phyloP scores from a whole-genome alignment of 306 rosid genomes.

The Abrus precatorius region DNA sequence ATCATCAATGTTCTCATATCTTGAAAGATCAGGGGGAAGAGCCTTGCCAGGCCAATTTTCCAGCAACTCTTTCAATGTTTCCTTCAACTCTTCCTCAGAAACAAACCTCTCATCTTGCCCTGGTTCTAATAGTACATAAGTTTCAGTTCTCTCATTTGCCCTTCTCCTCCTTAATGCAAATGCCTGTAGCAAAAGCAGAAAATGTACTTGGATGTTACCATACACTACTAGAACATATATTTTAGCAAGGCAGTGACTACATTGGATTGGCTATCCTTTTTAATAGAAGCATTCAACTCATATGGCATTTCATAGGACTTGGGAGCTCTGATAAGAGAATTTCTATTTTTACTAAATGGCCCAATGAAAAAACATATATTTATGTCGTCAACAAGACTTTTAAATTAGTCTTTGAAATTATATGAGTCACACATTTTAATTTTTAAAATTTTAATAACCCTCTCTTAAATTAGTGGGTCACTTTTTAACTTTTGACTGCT shows the following conservation, averaged over 20 bases:
- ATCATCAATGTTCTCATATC: constrained; percentile 75
- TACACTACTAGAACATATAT: background rate
- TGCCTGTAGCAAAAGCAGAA: constrained; percentile 51
- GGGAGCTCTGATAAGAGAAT: background rate
- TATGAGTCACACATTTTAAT: too few relatives aligned
- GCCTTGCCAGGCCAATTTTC: constrained; percentile 77
- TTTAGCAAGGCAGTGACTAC: background rate
- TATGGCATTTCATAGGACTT: background rate
- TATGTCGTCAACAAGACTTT: background rate
- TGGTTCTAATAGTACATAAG: constrained; percentile 83
- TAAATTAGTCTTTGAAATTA: too few relatives aligned
- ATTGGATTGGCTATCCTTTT: background rate
- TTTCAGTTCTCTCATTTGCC: constrained; percentile 65
- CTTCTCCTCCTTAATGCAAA: constrained; percentile 77
- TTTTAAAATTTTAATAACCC: too few relatives aligned
- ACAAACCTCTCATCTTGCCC: constrained; percentile 91
- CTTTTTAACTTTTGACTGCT: too few relatives aligned
- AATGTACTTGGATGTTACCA: background rate
- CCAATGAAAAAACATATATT: background rate
- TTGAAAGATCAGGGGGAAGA: constrained; percentile 88
- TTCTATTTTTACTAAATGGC: background rate
- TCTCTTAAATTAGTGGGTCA: too few relatives aligned
- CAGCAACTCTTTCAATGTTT: constrained; percentile 65
- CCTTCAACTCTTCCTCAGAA: constrained; percentile 76
- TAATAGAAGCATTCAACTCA: background rate